Conservation (phyloP, 257 asterid genomes). For the Plantago ovata region DNA sequence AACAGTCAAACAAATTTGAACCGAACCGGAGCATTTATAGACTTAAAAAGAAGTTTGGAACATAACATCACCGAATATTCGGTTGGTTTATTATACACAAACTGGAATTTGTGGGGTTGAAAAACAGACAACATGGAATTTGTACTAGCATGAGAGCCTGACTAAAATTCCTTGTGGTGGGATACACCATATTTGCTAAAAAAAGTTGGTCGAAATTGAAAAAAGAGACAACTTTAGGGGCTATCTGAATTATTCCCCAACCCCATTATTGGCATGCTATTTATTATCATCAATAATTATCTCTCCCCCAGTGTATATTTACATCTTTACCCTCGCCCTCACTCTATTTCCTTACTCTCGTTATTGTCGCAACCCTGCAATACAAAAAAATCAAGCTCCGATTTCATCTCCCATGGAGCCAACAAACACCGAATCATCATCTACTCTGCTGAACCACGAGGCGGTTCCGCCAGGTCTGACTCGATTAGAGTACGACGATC, state of each 20-base stretch:
- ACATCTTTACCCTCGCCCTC: not conserved
- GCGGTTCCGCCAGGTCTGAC: slow-evolving; percentile 45
- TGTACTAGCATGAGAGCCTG: not conserved
- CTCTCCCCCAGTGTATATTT: no score
- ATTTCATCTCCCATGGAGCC: not conserved
- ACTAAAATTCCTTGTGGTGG: not conserved
- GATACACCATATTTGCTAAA: not conserved
- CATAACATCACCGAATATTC: no score
- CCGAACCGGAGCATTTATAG: no score
- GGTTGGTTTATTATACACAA: no score
- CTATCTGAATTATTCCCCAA: not conserved
- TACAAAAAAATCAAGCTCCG: not conserved
- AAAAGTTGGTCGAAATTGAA: not conserved
- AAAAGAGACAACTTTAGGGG: no score
- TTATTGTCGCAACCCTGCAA: not conserved
- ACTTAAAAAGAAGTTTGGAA: no score
- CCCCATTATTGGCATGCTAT: not conserved
- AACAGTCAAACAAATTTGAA: no score
- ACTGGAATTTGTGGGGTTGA: no score
- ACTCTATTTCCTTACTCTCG: not conserved
- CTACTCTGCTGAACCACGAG: not conserved
- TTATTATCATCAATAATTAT: not conserved
- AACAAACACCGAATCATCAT: not conserved
- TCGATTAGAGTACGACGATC: slow-evolving; percentile 59
- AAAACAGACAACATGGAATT: no score